Base-by-base conservation (phyloP, 2,329 filamentous ascomycete genomes). In the Thelonectria blattea region DNA sequence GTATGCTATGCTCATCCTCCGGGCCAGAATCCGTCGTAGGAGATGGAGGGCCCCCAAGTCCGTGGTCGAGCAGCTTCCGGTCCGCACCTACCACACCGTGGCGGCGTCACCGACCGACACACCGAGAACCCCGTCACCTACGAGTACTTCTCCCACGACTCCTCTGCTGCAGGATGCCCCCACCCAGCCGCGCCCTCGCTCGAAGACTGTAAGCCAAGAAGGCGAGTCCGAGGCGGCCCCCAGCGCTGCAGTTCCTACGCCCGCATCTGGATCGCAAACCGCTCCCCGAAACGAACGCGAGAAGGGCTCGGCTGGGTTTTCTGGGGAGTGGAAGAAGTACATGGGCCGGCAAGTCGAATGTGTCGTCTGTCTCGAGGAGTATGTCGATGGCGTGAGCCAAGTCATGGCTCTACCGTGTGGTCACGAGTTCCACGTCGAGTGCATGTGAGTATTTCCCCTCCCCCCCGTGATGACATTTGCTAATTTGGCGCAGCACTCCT, bases 331-430 rank as follows among this genome's bases (percentile, higher is more conserved):
- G 86, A 87, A 83, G 70, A 88, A 88, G 73, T 87, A 87, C 63
- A 88, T 87, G 85, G 83, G 85, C 5, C 79, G 84, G 42, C 87
- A 89, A 74, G 87, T 92, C 9, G 95, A 99, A 75, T 99, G 95
- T 73, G 94, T 97, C 12, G 94, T 99, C 2, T 99, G 95, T 71
- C 80, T 99, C 34, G 95, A 99, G 73, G 95, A 99, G 74, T 99
- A 98, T 72, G 83, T 97, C 20, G 93, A 97, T 75, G 95, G 95
- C 41, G 88, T 97, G 69, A 97, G 93, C 74, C 87, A 88, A 71
- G 94, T 99, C 41, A 99, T 99, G 95, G 96, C 93, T 73, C 79
- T 99, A 60, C 95, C 95, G 9, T 99, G 95, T 77, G 95, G 95
- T 37, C 95, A 99, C 75, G 95, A 99, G 72, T 99, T 98, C 76